Evolutionary conservation across 2,329 filamentous ascomycete genomes (phyloP).

Genomic region (Ceratocystis cubensis): DNA sequence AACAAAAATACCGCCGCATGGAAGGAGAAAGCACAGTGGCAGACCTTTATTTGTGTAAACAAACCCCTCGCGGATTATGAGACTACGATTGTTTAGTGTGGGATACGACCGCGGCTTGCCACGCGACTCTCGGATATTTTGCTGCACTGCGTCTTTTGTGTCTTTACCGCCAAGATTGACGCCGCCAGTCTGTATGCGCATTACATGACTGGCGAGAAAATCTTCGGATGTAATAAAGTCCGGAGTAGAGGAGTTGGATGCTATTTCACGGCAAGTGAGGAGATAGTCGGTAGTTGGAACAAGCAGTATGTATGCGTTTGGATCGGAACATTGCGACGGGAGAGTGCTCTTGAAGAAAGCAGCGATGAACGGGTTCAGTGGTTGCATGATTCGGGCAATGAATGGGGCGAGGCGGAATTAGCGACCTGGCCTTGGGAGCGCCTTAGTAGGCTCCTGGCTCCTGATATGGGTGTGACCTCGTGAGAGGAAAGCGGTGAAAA

Average conservation of each 20-base stretch:
- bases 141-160: conserved; percentile 27
- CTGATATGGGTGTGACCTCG: neutral
- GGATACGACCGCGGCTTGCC: conserved; percentile 90
- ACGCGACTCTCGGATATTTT: conserved; percentile 69
- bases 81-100: conserved; percentile 81
- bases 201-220: conserved; percentile 90
- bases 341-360: conserved; percentile 97
- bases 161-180: conserved; percentile 44
- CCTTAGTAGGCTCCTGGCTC: neutral
- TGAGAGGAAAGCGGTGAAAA: neutral
- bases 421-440: neutral
- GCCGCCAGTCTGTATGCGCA: conserved; percentile 58
- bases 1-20: neutral
- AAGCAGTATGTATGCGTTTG: conserved; percentile 84
- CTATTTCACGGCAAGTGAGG: conserved; percentile 74
- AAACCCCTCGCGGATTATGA: conserved; percentile 85
- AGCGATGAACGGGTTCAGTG: conserved; percentile 95
- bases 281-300: conserved; percentile 89
- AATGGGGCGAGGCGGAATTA: neutral
- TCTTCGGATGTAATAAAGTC: conserved; percentile 85
- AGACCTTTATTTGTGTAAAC: conserved; percentile 93
- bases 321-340: conserved; percentile 77
- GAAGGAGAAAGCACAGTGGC: conserved; percentile 21
- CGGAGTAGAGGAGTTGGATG: conserved; percentile 58
- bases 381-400: conserved; percentile 54